Base-by-base conservation (phyloP, 2,329 filamentous ascomycete species). In the Juglanconis sp. region DNA sequence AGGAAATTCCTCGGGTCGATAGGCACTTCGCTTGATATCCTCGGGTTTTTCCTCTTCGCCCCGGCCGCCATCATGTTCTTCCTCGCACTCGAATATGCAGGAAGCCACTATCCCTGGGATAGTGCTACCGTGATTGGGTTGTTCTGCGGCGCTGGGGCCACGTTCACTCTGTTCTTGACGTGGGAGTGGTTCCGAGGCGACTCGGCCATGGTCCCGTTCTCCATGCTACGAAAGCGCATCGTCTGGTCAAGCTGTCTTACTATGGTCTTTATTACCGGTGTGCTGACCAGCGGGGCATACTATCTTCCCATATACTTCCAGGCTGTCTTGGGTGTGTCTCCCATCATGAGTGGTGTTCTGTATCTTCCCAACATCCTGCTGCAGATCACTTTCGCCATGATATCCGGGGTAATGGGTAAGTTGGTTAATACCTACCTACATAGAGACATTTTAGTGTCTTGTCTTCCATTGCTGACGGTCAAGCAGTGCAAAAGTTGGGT, bases 81-180 rank as follows among this genome's bases (percentile, higher is more conserved):
- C 34, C 69, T 81, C 0, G 79, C 77, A 1, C 68, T 81, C 7
- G 75, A 81, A 59, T 79, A 72, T 54, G 79, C 79, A 17, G 70
- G 77, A 3, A 70, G 65, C 3, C 67, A 70, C 0, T 76, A 76
- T 62, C 55, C 73, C 0, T 81, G 79, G 78, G 65, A 67, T 15
- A 76, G 73, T 0, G 60, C 71, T 1, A 66, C 66, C 0, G 70
- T 79, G 4, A 73, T 79, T 40, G 76, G 77, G 3, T 66, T 79
- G 9, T 76, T 80, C 55, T 67, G 70, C 49, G 77, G 77, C 10
- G 62, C 73, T 1, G 72, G 63, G 2, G 71, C 65, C 2, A 68
- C 70, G 0, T 64, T 72, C 3, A 47, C 72, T 2, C 36, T 74
- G 7, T 81, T 78, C 64, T 13, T 74, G 3, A 49, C 68, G 7